Base-by-base conservation (phyloP, 179 eudicot genomes). In the Spinacia oleracea region DNA sequence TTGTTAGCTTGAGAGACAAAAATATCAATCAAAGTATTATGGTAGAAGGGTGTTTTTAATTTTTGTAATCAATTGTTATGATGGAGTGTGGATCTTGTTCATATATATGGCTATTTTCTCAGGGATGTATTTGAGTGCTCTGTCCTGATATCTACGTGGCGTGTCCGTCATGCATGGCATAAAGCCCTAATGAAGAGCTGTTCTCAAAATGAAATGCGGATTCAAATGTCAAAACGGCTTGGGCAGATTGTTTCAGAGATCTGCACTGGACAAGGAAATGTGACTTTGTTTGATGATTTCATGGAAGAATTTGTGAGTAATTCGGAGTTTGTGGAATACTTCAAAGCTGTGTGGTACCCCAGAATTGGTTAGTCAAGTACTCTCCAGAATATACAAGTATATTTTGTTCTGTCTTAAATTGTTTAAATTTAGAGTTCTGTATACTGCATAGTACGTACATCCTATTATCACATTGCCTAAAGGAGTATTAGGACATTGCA, bases 51-150 rank as follows among this genome's bases (percentile, higher is more conserved):
- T 51, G 27, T 45, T 58, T 73, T 64, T 74, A 21, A 34, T 50
- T 62, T 11, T 35, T 62, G 14, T 29, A 9, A 29, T 29, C 1
- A 62, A 12, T 62, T 29, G 32, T 11, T 62, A 29, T 1, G 15
- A 27, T 29, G 34, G 12, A 62, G 18, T 29, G 66, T 59, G 53
- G 70, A 51, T 60, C 46, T 31, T 70, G 35, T 34, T 56, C 27
- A 38, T 31, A 76, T 77, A 55, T 69, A 10, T 46, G 62, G 76
- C 56, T 32, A 77, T 50, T 76, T 71, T 40, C 77, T 23, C 90
- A 96, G 99, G 94, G 99, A 96, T 86, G 90, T 91, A 59, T 96
- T 93, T 67, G 89, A 96, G 75, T 96, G 97, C 87, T 84, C 96
- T 81, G 90, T 96, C 77, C 79, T 93, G 90, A 79, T 93, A 83